phyloP scores from a whole-genome alignment of 148 eudicot species.

The Chenopodium quinoa region DNA sequence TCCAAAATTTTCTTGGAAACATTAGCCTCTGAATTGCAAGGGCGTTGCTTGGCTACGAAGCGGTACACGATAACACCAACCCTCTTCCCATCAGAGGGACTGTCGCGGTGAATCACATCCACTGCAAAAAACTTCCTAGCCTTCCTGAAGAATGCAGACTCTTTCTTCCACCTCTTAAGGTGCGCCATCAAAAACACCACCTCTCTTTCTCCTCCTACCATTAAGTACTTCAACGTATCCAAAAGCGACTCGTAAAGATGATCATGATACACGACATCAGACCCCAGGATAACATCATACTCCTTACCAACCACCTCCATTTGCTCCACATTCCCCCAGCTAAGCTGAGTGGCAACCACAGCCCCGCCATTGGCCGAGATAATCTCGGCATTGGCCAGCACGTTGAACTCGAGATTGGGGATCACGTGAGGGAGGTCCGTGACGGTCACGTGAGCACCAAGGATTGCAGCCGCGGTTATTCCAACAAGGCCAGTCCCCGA shows the following conservation, averaged over 20 bases:
- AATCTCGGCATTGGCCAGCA: slow-evolving; percentile 32
- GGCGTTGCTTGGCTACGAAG: slow-evolving; percentile 34
- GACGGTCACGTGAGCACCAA: slow-evolving; percentile 65
- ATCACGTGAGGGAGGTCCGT: slow-evolving; percentile 73
- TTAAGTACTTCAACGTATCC: slow-evolving; percentile 51
- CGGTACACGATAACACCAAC: slow-evolving; percentile 62
- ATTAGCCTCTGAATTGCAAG: not conserved
- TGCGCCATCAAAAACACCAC: slow-evolving; percentile 78
- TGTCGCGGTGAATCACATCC: slow-evolving; percentile 48
- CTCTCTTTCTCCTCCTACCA: slow-evolving; percentile 27
- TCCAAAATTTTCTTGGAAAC: not conserved
- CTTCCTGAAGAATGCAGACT: slow-evolving; percentile 63
- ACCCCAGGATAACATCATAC: slow-evolving; percentile 61
- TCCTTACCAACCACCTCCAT: slow-evolving; percentile 59
- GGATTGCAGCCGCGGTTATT: slow-evolving; percentile 64
- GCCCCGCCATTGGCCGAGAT: slow-evolving; percentile 40
- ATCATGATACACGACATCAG: slow-evolving; percentile 83
- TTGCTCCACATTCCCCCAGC: slow-evolving; percentile 60
- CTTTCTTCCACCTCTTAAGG: slow-evolving; percentile 89
- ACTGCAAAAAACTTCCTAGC: slow-evolving; percentile 63
- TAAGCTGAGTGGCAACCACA: slow-evolving; percentile 50
- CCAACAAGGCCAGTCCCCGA: slow-evolving; percentile 86
- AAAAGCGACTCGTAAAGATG: slow-evolving; percentile 62
- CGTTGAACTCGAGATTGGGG: slow-evolving; percentile 57
- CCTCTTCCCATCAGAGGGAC: slow-evolving; percentile 47